Conservation (phyloP, 768 basidiomycete species). For the Cystobasidiopsis lactophilus region DNA sequence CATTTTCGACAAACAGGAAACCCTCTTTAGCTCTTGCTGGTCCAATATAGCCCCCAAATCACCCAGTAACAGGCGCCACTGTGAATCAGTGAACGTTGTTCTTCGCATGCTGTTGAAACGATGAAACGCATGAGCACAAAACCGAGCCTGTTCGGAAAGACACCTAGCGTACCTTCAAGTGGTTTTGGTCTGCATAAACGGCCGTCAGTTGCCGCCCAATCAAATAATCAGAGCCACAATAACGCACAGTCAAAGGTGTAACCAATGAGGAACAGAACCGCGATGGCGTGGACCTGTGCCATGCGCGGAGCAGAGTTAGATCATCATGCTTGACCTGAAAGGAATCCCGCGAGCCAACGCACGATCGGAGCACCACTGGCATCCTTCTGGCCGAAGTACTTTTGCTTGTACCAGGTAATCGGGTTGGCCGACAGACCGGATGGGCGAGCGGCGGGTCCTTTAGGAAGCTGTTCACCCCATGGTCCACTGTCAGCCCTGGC, state of each 20-base stretch:
- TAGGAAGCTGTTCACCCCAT: constrained; percentile 37
- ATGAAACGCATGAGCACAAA: no score
- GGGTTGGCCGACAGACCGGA: constrained; percentile 26
- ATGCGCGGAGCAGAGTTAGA: not conserved
- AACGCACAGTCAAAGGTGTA: constrained; percentile 56
- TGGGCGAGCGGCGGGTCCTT: constrained; percentile 42
- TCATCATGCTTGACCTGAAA: not conserved
- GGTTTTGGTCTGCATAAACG: no score
- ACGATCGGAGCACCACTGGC: constrained; percentile 36
- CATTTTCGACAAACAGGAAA: no score
- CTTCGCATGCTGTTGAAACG: not conserved
- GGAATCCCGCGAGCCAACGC: not conserved
- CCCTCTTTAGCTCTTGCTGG: no score
- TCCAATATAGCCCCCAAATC: no score
- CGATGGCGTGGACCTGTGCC: constrained; percentile 42
- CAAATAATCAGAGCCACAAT: not conserved
- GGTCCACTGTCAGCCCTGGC: not conserved
- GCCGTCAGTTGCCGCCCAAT: not conserved
- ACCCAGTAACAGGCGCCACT: no score
- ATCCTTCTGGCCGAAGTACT: constrained; percentile 66
- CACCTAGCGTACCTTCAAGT: no score
- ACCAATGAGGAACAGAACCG: constrained; percentile 48
- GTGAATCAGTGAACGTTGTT: not conserved
- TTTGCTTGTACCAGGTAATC: constrained; percentile 44
- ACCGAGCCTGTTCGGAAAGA: no score